These are phyloP conservation scores for Geum urbanum DNA, from an alignment of 306 rosid genomes.

Conservation along the genomic window DNA sequence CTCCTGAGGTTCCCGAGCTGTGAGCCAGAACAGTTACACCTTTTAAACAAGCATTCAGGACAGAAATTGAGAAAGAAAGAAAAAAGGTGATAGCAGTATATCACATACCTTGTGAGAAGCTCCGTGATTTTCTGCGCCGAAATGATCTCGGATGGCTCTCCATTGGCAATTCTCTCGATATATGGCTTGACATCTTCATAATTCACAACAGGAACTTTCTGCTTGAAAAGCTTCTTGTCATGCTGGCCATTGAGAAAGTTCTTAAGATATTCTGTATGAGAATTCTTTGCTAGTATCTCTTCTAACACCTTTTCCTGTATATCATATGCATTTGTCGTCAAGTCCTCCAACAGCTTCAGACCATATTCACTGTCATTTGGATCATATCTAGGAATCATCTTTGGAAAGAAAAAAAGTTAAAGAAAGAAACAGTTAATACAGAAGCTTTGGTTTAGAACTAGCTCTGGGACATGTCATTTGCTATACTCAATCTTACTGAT, in stretches of 20 bases:
- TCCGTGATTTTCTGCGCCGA: slow-evolving; percentile 71
- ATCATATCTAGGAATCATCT: slow-evolving; percentile 34
- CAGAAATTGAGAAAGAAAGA: neutral
- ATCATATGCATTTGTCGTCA: slow-evolving; percentile 55
- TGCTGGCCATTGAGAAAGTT: slow-evolving; percentile 46
- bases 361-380: slow-evolving; percentile 37
- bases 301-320: slow-evolving; percentile 55
- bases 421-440: neutral
- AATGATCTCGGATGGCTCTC: slow-evolving; percentile 66
- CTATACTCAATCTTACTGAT: neutral
- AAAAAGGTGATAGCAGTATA: neutral
- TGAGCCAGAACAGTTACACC: slow-evolving; percentile 17
- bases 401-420: neutral
- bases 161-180: slow-evolving; percentile 71
- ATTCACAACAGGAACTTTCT: slow-evolving; percentile 56
- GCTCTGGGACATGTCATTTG: slow-evolving; percentile 9
- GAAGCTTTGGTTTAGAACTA: slow-evolving; percentile 1
- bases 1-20: slow-evolving; percentile 95
- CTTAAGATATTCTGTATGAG: slow-evolving; percentile 58
- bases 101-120: slow-evolving; percentile 62
- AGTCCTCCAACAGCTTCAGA: slow-evolving; percentile 51
- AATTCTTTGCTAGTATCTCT: slow-evolving; percentile 51
- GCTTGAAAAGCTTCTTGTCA: slow-evolving; percentile 46
- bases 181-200: slow-evolving; percentile 74
- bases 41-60: neutral